Conservation (phyloP, 75 land plant genomes). For the Larix kaempferi region DNA sequence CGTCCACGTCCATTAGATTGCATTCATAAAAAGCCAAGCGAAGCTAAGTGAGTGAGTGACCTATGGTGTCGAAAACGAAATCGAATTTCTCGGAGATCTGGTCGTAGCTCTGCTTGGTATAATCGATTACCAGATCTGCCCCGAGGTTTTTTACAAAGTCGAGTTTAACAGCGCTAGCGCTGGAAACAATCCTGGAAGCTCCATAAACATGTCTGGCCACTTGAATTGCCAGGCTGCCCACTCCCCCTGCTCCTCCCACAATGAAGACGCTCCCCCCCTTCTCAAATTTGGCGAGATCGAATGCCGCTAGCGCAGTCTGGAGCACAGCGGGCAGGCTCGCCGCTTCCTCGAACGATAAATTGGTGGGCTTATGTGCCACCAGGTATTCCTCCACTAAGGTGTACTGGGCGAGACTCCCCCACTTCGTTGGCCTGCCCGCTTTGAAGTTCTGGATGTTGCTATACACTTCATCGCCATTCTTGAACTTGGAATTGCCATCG, state of each 20-base stretch:
- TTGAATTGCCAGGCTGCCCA: constrained; percentile 45
- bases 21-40: not conserved
- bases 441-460: constrained; percentile 34
- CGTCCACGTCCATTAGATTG: too few species aligned
- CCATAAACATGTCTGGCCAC: constrained; percentile 44
- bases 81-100: constrained; percentile 45
- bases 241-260: constrained; percentile 48
- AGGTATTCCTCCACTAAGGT: constrained; percentile 44
- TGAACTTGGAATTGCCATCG: constrained; percentile 28
- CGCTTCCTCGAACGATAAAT: constrained; percentile 35
- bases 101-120: constrained; percentile 35
- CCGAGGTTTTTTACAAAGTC: constrained; percentile 45
- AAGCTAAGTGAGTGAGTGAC: constrained; percentile 12
- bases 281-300: constrained; percentile 24
- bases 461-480: constrained; percentile 45
- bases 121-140: constrained; percentile 48
- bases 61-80: constrained; percentile 42
- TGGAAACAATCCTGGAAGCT: constrained; percentile 37
- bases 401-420: constrained; percentile 36
- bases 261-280: constrained; percentile 31
- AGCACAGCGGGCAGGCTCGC: constrained; percentile 45
- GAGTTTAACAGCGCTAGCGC: constrained; percentile 37
- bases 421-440: constrained; percentile 18
- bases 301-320: constrained; percentile 34
- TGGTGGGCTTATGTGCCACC: constrained; percentile 32